These are phyloP conservation scores for Sonneratia caseolaris DNA, from an alignment of 345 rosid genomes.

Conservation along the genomic window DNA sequence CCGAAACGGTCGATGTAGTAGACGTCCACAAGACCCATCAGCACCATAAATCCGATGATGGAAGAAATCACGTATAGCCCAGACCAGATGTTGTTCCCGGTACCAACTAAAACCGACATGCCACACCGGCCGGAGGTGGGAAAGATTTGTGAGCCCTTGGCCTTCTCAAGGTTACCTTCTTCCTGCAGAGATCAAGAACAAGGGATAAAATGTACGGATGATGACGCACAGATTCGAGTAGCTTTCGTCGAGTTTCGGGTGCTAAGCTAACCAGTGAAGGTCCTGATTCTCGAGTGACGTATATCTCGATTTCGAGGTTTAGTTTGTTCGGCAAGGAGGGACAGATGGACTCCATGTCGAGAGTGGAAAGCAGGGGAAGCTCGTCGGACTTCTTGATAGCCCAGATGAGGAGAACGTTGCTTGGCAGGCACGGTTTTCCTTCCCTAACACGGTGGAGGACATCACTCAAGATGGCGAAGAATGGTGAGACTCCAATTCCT, in stretches of 20 bases:
- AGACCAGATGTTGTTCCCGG: slow-evolving; percentile 65
- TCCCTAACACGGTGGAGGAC: slow-evolving; percentile 55
- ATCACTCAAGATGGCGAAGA: slow-evolving; percentile 75
- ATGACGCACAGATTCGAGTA: background rate
- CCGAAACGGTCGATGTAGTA: slow-evolving; percentile 50
- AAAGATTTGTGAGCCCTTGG: slow-evolving; percentile 18
- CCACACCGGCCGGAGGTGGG: slow-evolving; percentile 26
- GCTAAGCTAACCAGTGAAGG: slow-evolving; percentile 44
- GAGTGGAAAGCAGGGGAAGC: slow-evolving; percentile 55
- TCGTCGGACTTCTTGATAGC: slow-evolving; percentile 71
- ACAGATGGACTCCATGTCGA: slow-evolving; percentile 51
- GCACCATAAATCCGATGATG: slow-evolving; percentile 43
- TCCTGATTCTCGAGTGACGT: slow-evolving; percentile 63
- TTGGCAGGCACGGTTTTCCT: slow-evolving; percentile 62
- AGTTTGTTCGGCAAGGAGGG: slow-evolving; percentile 44
- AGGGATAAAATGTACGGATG: background rate
- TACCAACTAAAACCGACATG: slow-evolving; percentile 74
- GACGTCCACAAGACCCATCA: slow-evolving; percentile 33
- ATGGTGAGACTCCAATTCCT: slow-evolving; percentile 87
- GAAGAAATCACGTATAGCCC: slow-evolving; percentile 52
- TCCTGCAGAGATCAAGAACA: slow-evolving; percentile 38
- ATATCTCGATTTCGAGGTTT: slow-evolving; percentile 43
- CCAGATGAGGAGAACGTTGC: slow-evolving; percentile 60
- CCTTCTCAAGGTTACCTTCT: slow-evolving; percentile 39
- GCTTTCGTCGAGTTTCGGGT: background rate